Evolutionary conservation across 2,329 filamentous ascomycete genomes (phyloP).

Genomic region (Fusarium xyrophilum): DNA sequence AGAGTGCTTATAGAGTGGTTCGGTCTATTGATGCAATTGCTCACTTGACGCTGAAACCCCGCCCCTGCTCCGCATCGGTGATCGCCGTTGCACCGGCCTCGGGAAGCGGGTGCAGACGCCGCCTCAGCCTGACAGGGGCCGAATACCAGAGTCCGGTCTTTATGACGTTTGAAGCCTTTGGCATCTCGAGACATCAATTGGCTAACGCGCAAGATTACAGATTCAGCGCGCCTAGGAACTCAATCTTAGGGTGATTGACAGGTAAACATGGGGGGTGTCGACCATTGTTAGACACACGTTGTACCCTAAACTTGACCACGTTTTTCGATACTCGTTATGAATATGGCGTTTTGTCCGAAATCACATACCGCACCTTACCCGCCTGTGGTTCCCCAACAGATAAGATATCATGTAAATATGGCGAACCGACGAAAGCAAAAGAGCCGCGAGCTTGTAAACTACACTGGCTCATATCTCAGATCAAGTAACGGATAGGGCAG

Average conservation of each 20-base stretch:
- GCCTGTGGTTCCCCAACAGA: background rate
- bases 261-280: slow-evolving; percentile 2
- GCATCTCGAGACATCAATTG: slow-evolving; percentile 4
- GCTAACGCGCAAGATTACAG: background rate
- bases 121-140: slow-evolving; percentile 39
- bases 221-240: slow-evolving; percentile 10
- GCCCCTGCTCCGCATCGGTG: slow-evolving; percentile 28
- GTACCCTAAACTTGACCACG: slow-evolving; percentile 2
- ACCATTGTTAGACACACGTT: background rate
- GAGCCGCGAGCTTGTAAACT: slow-evolving; percentile 2
- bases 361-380: slow-evolving; percentile 1
- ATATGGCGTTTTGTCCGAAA: slow-evolving; percentile 14
- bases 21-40: background rate
- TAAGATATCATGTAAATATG: background rate
- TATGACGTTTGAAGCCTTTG: slow-evolving; percentile 18
- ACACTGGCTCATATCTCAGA: background rate
- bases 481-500: background rate
- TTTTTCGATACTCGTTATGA: slow-evolving; percentile 1
- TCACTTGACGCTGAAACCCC: slow-evolving; percentile 6
- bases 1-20: background rate
- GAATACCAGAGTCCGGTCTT: background rate
- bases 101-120: slow-evolving; percentile 15
- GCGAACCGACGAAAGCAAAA: slow-evolving; percentile 15
- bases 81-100: slow-evolving; percentile 36
- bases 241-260: slow-evolving; percentile 14